Percentiles rank a stretch among this genome's conserved stretches.
phyloP scores from a whole-genome alignment of 1,284 basidiomycete species.

The Fistulinella cinereoalba region DNA sequence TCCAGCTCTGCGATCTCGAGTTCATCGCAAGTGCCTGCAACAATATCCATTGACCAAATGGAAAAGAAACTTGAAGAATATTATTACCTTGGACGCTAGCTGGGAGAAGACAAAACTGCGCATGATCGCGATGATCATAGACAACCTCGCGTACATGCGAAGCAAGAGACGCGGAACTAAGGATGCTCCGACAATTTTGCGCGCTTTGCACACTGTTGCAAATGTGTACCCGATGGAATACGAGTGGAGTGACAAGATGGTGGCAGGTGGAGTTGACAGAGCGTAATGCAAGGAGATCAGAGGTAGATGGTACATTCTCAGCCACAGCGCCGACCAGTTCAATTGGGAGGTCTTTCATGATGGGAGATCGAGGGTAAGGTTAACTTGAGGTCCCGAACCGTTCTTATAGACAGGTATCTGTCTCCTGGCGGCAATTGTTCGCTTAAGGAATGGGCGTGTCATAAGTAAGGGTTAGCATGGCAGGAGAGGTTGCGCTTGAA shows the following conservation, averaged over 20 bases:
- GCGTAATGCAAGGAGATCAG: conserved; percentile 31
- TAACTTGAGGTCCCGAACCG: background rate
- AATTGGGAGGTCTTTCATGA: conserved; percentile 28
- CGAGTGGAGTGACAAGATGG: conserved; percentile 24
- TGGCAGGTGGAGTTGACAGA: conserved; percentile 26
- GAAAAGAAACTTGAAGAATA: background rate
- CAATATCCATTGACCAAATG: background rate
- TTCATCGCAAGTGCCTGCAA: conserved; percentile 25
- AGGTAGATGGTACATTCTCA: conserved; percentile 19
- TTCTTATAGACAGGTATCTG: conserved; percentile 14
- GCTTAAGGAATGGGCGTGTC: no score
- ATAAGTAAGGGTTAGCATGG: no score
- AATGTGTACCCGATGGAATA: conserved; percentile 22
- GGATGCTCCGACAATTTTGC: conserved; percentile 22
- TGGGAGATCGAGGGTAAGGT: background rate
- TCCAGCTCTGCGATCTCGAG: conserved; percentile 33
- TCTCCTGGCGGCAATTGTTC: no score
- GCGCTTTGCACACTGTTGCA: conserved; percentile 28
- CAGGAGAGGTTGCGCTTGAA: no score
- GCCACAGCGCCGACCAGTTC: conserved; percentile 27
- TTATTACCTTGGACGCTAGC: conserved; percentile 15
- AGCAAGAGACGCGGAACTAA: conserved; percentile 23
- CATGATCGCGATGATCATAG: conserved; percentile 29
- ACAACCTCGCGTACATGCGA: conserved; percentile 26
- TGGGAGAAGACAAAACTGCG: conserved; percentile 21